Evolutionary conservation across 345 rosid species (phyloP).

Genomic region (Ailanthus altissimus): DNA sequence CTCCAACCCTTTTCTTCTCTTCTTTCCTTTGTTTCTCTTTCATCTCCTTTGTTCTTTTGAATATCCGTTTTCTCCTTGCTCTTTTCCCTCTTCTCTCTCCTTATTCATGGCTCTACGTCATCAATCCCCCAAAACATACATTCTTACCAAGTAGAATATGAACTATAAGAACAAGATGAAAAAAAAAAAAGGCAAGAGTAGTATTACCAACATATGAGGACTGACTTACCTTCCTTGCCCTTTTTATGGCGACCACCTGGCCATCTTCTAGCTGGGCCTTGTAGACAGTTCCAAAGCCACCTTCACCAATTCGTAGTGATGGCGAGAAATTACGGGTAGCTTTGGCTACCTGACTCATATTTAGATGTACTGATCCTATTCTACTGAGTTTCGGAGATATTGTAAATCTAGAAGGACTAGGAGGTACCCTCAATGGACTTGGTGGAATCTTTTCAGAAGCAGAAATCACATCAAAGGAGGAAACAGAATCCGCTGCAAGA

Average conservation of each 20-base stretch:
- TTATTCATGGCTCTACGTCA: not conserved
- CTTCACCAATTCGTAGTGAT: conserved; percentile 73
- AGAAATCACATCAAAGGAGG: conserved; percentile 54
- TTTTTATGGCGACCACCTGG: conserved; percentile 85
- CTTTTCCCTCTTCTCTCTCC: not conserved
- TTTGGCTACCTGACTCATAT: conserved; percentile 52
- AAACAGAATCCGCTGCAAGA: conserved; percentile 58
- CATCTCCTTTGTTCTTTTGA: not conserved
- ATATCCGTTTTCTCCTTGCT: not conserved
- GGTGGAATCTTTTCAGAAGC: conserved; percentile 63
- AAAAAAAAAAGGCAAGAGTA: not conserved
- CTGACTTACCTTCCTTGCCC: conserved; percentile 79
- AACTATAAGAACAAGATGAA: not conserved
- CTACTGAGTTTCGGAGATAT: conserved; percentile 69
- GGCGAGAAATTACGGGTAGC: conserved; percentile 78
- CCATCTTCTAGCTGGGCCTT: conserved; percentile 70
- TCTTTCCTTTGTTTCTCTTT: not conserved
- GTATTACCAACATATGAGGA: conserved; percentile 6
- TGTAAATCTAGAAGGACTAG: conserved; percentile 83
- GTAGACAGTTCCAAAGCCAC: conserved; percentile 91
- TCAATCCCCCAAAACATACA: not conserved
- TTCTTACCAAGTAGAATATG: not conserved
- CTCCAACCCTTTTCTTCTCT: not conserved
- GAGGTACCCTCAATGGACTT: conserved; percentile 75
- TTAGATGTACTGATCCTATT: conserved; percentile 67